Evolutionary conservation across 495 filamentous ascomycete genomes (phyloP), one percentile per base, ranked within the genome.

Genomic region (Penicillium coprophilum): DNA sequence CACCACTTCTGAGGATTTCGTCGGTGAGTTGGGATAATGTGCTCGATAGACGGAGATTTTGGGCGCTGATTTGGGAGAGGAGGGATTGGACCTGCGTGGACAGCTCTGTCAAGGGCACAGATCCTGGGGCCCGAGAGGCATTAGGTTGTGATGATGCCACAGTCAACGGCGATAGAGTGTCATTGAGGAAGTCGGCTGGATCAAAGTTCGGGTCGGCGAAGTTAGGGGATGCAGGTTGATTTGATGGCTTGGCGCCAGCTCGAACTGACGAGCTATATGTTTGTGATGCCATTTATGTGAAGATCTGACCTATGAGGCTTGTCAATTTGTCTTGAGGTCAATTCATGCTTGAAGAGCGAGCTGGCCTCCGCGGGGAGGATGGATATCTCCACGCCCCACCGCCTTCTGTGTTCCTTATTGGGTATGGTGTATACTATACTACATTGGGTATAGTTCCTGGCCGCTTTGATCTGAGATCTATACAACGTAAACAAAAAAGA

Each of bases 11-110:
- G 19, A 98, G 77, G 56, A 98, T 97, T 60, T 97, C 94, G 66
- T 97, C 93, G 13, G 93, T 97, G 53, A 97, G 78, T 54, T 88
- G 86, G 30, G 91, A 96, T 23, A 98, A 81, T 31, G 82, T 88
- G 40, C 77, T 86, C n/a, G 92, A 90, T 13, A 96, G 79, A 20
- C 91, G 81, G 15, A 89, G 85, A 13, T 90, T 94, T 68, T 96
- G 91, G 11, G 92, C 88, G 61, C 87, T 91, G 60, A 97, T 84
- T 56, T 93, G 86, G 3, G 92, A 89, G 51, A 97, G 83, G 30
- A 92, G 78, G 2, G 87, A 84, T 65, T 97, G 92, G 39, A 92
- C 87, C 64, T 91, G 90, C 2, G 86, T 75, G 12, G 90, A 89
- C 45, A 96, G 77, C 52, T 93, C 87, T 38, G 88, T 79, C 45